A percentile compares a stretch with the other conserved stretches of the same genome.
Evolutionary conservation across 2,329 filamentous ascomycete species (phyloP).

Genomic region (Penicillium oxalicum): DNA sequence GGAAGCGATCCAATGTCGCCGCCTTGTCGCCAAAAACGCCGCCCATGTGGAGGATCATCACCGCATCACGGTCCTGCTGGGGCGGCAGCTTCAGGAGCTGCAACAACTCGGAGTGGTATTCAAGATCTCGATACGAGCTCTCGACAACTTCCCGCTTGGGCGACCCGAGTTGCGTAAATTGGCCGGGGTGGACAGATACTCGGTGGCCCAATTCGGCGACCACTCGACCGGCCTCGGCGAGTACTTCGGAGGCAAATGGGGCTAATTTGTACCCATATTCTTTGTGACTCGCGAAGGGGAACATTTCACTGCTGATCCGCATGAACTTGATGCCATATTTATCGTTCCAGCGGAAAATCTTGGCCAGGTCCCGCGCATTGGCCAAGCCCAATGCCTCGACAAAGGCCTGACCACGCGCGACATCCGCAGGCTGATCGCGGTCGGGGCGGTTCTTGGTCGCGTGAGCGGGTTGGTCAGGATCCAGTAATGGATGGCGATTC

Average conservation of each 20-base stretch:
- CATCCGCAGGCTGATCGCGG: constrained; percentile 60
- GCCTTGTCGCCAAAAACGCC: constrained; percentile 82
- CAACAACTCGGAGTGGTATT: constrained; percentile 83
- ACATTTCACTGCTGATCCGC: constrained; percentile 91
- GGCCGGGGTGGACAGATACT: constrained; percentile 84
- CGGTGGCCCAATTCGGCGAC: constrained; percentile 75
- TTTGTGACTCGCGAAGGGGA: constrained; percentile 85
- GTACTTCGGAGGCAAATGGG: constrained; percentile 71
- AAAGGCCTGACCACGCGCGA: constrained; percentile 62
- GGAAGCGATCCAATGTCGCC: constrained; percentile 71
- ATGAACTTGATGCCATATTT: constrained; percentile 88
- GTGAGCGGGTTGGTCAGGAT: constrained; percentile 72
- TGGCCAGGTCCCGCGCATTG: constrained; percentile 75
- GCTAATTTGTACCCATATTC: constrained; percentile 81
- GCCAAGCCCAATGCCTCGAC: constrained; percentile 71
- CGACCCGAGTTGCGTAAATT: constrained; percentile 86
- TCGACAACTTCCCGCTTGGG: constrained; percentile 70
- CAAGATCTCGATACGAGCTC: constrained; percentile 71
- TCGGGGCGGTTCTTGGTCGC: constrained; percentile 81
- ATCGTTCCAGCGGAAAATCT: constrained; percentile 88
- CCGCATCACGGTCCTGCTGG: constrained; percentile 75
- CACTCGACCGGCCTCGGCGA: constrained; percentile 71
- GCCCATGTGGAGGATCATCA: constrained; percentile 94
- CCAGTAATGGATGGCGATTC: constrained; percentile 72
- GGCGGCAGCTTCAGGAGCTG: constrained; percentile 67